A percentile compares a stretch with the other conserved stretches of the same genome.
These are phyloP conservation scores for Chlamydomonas urium DNA, from an alignment of 139 green algal genomes.

Conservation along the genomic window DNA sequence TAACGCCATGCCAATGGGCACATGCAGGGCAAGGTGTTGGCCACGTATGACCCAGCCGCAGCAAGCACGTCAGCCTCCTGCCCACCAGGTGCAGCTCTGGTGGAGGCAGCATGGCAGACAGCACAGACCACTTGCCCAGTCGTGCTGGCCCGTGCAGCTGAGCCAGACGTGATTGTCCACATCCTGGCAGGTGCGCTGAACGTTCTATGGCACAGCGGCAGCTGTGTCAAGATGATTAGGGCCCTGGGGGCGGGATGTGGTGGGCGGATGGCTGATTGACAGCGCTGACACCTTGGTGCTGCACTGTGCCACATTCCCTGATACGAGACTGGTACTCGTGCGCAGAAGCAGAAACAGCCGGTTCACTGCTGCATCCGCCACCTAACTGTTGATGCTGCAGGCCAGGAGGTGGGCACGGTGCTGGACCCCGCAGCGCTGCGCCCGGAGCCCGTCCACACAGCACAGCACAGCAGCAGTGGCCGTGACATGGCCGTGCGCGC, in stretches of 20 bases:
- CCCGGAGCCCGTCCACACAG: neutral
- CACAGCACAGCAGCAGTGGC: neutral
- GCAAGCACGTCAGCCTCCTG: neutral
- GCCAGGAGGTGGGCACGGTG: constrained; percentile 19
- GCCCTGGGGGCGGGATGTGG: too few relatives aligned
- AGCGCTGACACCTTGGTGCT: too few relatives aligned
- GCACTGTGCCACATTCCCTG: too few relatives aligned
- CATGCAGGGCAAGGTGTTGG: constrained; percentile 4
- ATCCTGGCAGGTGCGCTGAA: constrained; percentile 8
- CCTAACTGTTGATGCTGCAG: constrained; percentile 1
- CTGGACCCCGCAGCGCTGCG: constrained; percentile 17
- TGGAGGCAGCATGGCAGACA: constrained; percentile 8
- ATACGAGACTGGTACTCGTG: too few relatives aligned
- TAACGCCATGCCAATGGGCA: too few relatives aligned
- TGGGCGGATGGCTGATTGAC: too few relatives aligned
- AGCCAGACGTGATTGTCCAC: neutral
- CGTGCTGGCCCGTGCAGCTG: constrained; percentile 9
- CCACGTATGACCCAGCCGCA: constrained; percentile 1
- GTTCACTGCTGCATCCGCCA: neutral
- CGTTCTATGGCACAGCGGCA: too few relatives aligned
- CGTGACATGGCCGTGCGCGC: constrained; percentile 54
- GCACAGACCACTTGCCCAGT: constrained; percentile 2
- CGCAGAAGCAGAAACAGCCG: too few relatives aligned
- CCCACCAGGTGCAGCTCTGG: neutral
- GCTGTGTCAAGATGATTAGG: too few relatives aligned